Evolutionary conservation across 1,284 basidiomycete genomes (phyloP).

Genomic region (Naganishia sp.): DNA sequence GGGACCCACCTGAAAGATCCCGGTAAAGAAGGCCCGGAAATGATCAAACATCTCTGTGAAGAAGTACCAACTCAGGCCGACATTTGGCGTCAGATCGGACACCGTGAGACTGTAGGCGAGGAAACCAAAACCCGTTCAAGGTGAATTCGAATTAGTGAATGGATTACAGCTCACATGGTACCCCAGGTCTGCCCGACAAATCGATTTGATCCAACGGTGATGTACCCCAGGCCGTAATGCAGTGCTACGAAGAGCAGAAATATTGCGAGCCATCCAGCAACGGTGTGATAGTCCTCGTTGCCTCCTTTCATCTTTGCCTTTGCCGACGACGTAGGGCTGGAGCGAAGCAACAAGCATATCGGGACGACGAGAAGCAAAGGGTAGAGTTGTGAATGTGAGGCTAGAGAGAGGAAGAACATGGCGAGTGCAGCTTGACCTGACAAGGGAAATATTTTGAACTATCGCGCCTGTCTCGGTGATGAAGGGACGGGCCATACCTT

Average conservation of each 20-base stretch:
- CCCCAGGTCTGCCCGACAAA: slow-evolving; percentile 74
- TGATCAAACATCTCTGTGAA: slow-evolving; percentile 99
- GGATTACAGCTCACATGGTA: slow-evolving; percentile 65
- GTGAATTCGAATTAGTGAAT: background rate
- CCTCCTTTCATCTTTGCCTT: background rate
- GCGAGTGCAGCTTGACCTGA: slow-evolving; percentile 62
- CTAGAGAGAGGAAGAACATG: slow-evolving; percentile 67
- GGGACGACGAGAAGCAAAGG: slow-evolving; percentile 69
- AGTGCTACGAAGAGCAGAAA: slow-evolving; percentile 24
- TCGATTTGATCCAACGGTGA: slow-evolving; percentile 59
- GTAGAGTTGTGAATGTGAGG: slow-evolving; percentile 70
- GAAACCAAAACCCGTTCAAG: background rate
- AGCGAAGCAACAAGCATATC: slow-evolving; percentile 63
- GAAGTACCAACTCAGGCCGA: slow-evolving; percentile 98
- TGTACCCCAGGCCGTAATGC: slow-evolving; percentile 22
- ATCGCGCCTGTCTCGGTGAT: background rate
- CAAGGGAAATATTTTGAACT: background rate
- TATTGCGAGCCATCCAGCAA: slow-evolving; percentile 35
- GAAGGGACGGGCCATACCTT: slow-evolving; percentile 57
- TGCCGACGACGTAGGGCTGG: background rate
- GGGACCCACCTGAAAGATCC: slow-evolving; percentile 85
- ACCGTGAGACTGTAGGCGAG: slow-evolving; percentile 61
- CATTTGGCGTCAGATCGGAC: slow-evolving; percentile 86
- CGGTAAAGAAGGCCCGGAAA: slow-evolving; percentile 91
- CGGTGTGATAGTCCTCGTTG: background rate